Base-by-base conservation (phyloP, 495 filamentous ascomycete genomes). In the Aspergillus egyptiacus region DNA sequence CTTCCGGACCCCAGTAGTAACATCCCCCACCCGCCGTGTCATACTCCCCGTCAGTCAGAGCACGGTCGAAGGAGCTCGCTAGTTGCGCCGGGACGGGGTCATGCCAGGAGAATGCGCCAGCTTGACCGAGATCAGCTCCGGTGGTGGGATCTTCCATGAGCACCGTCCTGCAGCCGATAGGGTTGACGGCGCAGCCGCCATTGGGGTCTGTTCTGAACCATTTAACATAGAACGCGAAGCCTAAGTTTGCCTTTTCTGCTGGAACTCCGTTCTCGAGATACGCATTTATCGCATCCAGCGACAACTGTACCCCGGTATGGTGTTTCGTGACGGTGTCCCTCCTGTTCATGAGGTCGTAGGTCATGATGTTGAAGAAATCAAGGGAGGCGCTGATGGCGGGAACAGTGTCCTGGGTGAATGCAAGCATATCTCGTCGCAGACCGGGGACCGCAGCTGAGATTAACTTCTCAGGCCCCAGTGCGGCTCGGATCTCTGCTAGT, bases 301-400 rank as follows among this genome's bases (percentile, higher is more conserved):
- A 82, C 5, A 68, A 65, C 46, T 68, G 54, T 20, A 87, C 62
- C 24, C 81, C 78, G 11, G 79, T 84, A 55, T 86, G 82, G 56
- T 88, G 84, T 47, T 74, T 77, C 4, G 85, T 88, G 6, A 80
- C 61, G 47, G 68, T 79, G 56, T 89, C 82, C 14, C 86, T 78
- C 20, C 85, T 77, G 66, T 88, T 89, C 78, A 85, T 84, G 32
- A 90, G 60, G 51, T 90, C 86, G 65, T 90, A 90, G 18, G 77
- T 79, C 86, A 90, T 90, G 43, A 89, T 74, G 58, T 88, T 90
- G 59, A 87, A 68, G 63, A 85, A 84, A 61, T 89, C 84, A 9
- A 89, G 67, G 0, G 80, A 76, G 28, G 68, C 57, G 64, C 72
- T 79, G 59, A 90, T 86, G 25, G 64, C 55, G 2, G 84, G 83